These are phyloP conservation scores for Sphaerulina musiva DNA, from an alignment of 2,329 filamentous ascomycete species.

Conservation along the genomic window DNA sequence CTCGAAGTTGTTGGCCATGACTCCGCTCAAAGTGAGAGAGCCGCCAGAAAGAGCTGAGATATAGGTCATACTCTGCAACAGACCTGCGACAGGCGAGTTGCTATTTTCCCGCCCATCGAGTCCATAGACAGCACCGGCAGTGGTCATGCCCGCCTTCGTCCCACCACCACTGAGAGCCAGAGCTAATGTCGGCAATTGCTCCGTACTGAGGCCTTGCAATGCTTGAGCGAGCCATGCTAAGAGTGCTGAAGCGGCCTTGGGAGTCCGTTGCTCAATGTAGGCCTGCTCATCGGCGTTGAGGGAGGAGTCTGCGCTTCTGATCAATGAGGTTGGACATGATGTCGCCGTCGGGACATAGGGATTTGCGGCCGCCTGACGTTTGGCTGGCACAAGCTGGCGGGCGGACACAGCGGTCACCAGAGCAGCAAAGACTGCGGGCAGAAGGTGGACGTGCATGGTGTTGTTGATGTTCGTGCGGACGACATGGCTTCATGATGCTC, in stretches of 20 bases:
- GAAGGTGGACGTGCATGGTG: neutral
- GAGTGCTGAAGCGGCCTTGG: conserved; percentile 6
- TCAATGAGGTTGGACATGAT: conserved; percentile 2
- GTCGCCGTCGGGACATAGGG: conserved; percentile 6
- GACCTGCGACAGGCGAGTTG: conserved; percentile 7
- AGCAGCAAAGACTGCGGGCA: neutral
- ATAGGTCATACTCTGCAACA: conserved; percentile 16
- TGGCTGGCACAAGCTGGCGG: neutral
- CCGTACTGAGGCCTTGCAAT: conserved; percentile 1
- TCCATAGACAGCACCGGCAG: conserved; percentile 13
- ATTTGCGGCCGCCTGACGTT: conserved; percentile 7
- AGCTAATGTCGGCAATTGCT: conserved; percentile 10
- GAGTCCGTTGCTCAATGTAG: conserved; percentile 2
- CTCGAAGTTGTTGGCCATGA: conserved; percentile 17
- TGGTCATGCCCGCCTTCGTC: conserved; percentile 16
- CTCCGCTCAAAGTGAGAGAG: conserved; percentile 12
- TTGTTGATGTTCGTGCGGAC: neutral
- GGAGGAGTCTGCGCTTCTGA: conserved; percentile 5
- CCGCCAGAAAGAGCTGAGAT: conserved; percentile 14
- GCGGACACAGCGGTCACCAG: neutral
- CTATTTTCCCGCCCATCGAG: conserved; percentile 12
- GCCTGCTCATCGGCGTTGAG: conserved; percentile 8
- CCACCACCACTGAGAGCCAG: conserved; percentile 15
- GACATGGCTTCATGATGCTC: neutral
- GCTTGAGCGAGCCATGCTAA: conserved; percentile 8